A percentile compares a stretch with the other conserved stretches of the same genome.
phyloP scores from a whole-genome alignment of 202 grass and related monocot genomes.

The Schoenoplectus tabernaemontani region DNA sequence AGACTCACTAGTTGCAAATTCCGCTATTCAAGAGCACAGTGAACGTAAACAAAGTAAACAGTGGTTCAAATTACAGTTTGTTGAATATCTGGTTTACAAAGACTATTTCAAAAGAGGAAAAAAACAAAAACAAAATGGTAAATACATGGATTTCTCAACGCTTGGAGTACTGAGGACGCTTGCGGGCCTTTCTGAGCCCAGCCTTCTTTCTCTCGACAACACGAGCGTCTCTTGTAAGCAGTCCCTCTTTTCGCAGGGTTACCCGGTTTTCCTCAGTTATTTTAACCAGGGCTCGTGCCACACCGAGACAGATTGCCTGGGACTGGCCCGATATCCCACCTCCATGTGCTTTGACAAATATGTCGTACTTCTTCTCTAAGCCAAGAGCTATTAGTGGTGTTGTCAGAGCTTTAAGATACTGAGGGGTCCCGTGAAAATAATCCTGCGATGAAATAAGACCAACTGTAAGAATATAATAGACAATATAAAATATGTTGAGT shows the following conservation, averaged over 20 bases:
- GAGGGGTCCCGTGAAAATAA: constrained; percentile 77
- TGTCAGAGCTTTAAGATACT: constrained; percentile 73
- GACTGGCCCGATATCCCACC: constrained; percentile 87
- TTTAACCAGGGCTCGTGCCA: constrained; percentile 75
- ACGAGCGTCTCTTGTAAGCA: constrained; percentile 86
- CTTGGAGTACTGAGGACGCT: constrained; percentile 84
- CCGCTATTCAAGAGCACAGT: background rate
- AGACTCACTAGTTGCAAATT: background rate
- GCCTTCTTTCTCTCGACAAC: constrained; percentile 97
- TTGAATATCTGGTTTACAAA: background rate
- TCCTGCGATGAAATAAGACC: constrained; percentile 35
- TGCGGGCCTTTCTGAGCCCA: constrained; percentile 89
- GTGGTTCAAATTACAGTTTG: background rate
- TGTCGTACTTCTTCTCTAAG: constrained; percentile 68
- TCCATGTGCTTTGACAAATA: constrained; percentile 87
- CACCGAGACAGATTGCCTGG: constrained; percentile 76
- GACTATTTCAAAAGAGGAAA: background rate
- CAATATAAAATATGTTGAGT: background rate
- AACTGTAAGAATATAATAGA: background rate
- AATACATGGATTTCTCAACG: constrained; percentile 37
- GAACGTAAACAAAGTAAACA: constrained; percentile 9
- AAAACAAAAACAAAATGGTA: background rate
- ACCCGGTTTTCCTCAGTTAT: constrained; percentile 52
- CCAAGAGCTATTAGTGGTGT: constrained; percentile 62
- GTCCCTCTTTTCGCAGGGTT: constrained; percentile 60